Base-by-base conservation (phyloP, 2,329 filamentous ascomycete genomes). In the Ophiosphaerella herpotricha region DNA sequence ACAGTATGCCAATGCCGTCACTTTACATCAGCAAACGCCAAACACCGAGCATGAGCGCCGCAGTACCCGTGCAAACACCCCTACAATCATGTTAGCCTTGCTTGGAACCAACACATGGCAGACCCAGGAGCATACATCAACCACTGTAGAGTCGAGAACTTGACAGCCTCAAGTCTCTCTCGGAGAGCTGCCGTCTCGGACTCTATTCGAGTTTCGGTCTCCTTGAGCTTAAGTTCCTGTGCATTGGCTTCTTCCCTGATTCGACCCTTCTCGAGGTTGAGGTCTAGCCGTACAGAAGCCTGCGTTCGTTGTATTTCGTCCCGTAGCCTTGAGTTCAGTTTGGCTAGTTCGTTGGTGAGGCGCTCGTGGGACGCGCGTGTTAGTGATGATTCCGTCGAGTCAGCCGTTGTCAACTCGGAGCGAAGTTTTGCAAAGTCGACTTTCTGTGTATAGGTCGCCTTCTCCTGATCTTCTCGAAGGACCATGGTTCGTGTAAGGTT, bases 401-500 rank as follows among this genome's bases (percentile, higher is more conserved):
- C 94, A 42, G 92, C 88, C 5, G 91, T 92, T 18, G 97, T 84
- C 18, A 99, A 85, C 75, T 99, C 94, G 49, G 91, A 95, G 60
- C 94, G 90, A 37, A 97, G 85, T 78, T 97, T 97, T 54, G 93
- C 92, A 70, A 99, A 97, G 77, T 99, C 94, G 57, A 97, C 94
- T 75, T 97, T 97, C 72, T 97, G 85, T 2, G 84, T 86, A 66
- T 87, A 87, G 11, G 82, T 85, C 24, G 89, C 87, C 68, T 90
- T 89, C 67, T 90, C 89, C 55, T 90, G 85, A 76, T 96, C 94
- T 77, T 99, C 94, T 67, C 92, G 90, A 39, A 96, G 84, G 36
- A 99, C 94, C 94, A 99, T 99, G 13, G 93, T 97, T 57, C 93
- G 87, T 0, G 93, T 97, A 42, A 99, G 82, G 75, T 97, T 97